Percentiles rank a stretch among this genome's conserved stretches.
Evolutionary conservation across 129 eudicot species (phyloP).

Genomic region (Lactuca sativa): DNA sequence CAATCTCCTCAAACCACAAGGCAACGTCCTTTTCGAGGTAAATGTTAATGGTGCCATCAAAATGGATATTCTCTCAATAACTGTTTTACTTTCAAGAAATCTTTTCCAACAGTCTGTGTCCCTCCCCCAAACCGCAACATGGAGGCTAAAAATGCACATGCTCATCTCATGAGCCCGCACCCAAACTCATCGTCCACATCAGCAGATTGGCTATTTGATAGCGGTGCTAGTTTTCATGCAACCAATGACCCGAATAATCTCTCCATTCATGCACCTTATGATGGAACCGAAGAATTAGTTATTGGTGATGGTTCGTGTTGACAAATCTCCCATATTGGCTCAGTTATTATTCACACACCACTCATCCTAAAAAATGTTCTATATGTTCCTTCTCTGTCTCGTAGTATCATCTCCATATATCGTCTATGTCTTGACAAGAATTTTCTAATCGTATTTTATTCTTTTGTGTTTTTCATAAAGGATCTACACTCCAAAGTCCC

Average conservation of each 20-base stretch:
- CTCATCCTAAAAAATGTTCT: no score
- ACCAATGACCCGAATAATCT: no score
- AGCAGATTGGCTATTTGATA: no score
- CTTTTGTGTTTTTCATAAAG: conserved; percentile 4
- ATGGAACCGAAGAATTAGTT: background rate
- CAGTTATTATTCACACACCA: no score
- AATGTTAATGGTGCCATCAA: background rate
- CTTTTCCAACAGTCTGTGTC: background rate
- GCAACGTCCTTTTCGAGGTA: background rate
- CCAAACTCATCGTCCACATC: background rate
- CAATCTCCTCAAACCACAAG: background rate
- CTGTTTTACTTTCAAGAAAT: background rate
- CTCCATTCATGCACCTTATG: background rate
- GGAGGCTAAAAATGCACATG: no score
- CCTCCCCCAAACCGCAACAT: background rate
- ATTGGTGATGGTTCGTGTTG: no score
- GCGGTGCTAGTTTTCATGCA: no score
- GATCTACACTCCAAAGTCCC: background rate
- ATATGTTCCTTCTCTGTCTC: no score
- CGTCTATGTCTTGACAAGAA: background rate
- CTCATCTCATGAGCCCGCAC: no score
- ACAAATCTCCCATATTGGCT: no score
- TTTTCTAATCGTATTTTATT: background rate
- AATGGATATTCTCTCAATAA: background rate
- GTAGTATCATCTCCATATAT: background rate